Evolutionary conservation across 2,329 filamentous ascomycete genomes (phyloP), one percentile per base, ranked within the genome.

Genomic region (Periconia sp.): DNA sequence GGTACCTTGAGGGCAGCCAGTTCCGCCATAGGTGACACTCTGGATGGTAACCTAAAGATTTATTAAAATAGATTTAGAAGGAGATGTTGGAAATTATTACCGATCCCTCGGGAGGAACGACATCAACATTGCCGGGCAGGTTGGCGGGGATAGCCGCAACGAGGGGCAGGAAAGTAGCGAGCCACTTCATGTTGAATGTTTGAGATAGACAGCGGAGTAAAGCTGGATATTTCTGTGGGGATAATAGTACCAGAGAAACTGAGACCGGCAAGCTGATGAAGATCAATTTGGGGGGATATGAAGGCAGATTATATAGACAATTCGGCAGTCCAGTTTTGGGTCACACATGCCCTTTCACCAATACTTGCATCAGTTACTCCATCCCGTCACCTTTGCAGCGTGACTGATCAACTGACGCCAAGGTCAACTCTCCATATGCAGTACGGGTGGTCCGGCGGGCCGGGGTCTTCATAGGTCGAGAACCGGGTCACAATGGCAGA

Each of bases 1-100:
- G 49, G 73, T 73, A 43, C 74, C 74, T 56, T 75, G 71, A 9
- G 78, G 78, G 63, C 78, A 81, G 33, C 78, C 78, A 52, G 74
- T 77, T 57, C 79, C 79, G 57, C 77, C 78, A 63, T 79, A 79
- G 41, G 70, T 74, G 49, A 81, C 70, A 43, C 70, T 70, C 37
- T 72, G 67, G 58, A 80, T 78, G 47, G 68, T 73, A 42, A 80
- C 76, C 56, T 70, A 56, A 9, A 44, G n/a, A 27, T 27, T 45
- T 41, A 30, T 73, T 19, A 68, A 44, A 56, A 27, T 41, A 49
- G 48, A 15, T 37, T 37, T n/a, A 3, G 17, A 15, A 45, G 14
- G 30, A 14, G 31, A 27, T 27, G 19, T 58, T 41, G 15, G 19
- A 15, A 14, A 45, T 40, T 27, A 15, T 27, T 63, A 74, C 65